Evolutionary conservation across 139 green algal genomes (phyloP).

Genomic region (Ettlia oleoabundans): DNA sequence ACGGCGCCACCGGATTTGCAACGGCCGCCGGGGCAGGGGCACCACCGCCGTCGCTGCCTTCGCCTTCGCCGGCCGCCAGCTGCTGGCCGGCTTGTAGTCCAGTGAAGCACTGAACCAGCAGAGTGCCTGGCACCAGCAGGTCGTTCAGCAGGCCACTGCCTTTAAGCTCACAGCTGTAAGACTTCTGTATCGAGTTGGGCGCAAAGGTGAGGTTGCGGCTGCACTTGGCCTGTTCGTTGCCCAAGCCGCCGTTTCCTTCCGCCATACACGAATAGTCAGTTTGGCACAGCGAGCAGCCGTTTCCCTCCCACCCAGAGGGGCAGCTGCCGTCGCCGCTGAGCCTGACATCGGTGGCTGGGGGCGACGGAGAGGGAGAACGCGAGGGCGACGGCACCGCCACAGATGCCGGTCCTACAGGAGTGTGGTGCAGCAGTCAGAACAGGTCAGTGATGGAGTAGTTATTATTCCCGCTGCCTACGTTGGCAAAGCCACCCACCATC

Average conservation of each 20-base stretch:
- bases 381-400: not conserved
- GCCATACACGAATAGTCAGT: constrained; percentile 42
- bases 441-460: no score
- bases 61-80: not conserved
- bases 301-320: constrained; percentile 35
- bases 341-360: not conserved
- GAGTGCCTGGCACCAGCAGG: not conserved
- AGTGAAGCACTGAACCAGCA: constrained; percentile 36
- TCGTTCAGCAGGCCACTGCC: not conserved
- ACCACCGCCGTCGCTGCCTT: not conserved
- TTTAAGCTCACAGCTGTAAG: constrained; percentile 14
- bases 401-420: no score
- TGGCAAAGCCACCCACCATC: no score
- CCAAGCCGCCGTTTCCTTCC: not conserved
- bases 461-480: no score
- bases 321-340: constrained; percentile 6
- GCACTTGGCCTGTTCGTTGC: constrained; percentile 50
- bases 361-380: not conserved
- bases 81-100: constrained; percentile 14
- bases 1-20: not conserved
- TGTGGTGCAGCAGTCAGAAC: not conserved
- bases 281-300: constrained; percentile 47
- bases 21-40: not conserved
- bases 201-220: constrained; percentile 41
- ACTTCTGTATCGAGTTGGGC: constrained; percentile 31